phyloP scores from a whole-genome alignment of 345 rosid species.

The Eucalyptus cladocalyx region DNA sequence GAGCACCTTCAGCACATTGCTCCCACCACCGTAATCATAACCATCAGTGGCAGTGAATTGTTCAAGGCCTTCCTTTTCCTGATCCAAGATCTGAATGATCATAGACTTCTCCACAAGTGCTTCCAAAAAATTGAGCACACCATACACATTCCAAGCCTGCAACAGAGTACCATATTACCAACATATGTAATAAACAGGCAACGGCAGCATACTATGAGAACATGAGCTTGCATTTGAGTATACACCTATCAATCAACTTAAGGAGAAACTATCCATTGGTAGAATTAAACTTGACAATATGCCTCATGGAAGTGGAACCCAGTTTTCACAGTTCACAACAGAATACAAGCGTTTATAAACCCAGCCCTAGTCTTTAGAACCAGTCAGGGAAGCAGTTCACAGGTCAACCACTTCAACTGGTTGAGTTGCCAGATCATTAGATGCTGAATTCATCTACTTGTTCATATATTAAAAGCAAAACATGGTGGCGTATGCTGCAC shows the following conservation, averaged over 20 bases:
- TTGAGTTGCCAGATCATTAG: neutral
- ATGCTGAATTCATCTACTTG: neutral
- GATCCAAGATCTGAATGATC: conserved; percentile 81
- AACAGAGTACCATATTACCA: neutral
- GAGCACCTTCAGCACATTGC: conserved; percentile 91
- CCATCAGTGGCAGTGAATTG: conserved; percentile 98
- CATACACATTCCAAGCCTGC: conserved; percentile 97
- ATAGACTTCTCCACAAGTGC: conserved; percentile 90
- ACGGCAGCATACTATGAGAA: neutral
- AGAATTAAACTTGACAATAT: neutral
- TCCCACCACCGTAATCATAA: conserved; percentile 91
- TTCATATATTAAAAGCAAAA: neutral
- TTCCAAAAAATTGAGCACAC: conserved; percentile 98
- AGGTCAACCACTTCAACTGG: neutral
- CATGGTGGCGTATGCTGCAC: neutral
- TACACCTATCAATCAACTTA: neutral
- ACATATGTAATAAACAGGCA: neutral
- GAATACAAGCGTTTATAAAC: neutral
- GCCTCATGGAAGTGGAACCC: neutral
- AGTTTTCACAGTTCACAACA: neutral
- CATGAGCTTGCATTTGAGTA: neutral
- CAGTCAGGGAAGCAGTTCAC: neutral
- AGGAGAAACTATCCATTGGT: neutral
- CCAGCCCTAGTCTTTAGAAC: neutral
- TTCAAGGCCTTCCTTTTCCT: conserved; percentile 83